Percentiles rank a stretch among this genome's conserved stretches.
Evolutionary conservation across 2,329 filamentous ascomycete genomes (phyloP).

Genomic region (Blumeria graminis): DNA sequence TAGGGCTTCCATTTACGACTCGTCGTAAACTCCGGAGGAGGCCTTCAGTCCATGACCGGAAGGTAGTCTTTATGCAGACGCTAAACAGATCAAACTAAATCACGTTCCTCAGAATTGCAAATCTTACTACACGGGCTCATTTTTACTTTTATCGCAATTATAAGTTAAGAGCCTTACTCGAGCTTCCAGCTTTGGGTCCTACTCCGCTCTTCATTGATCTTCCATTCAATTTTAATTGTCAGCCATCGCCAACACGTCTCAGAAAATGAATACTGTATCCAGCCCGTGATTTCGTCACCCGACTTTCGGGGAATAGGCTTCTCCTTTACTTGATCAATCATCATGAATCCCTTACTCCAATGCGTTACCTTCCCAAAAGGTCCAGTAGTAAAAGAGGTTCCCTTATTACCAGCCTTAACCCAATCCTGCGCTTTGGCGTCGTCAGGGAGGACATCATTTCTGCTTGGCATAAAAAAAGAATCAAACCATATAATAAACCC

Average conservation of each 20-base stretch:
- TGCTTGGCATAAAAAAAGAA: constrained; percentile 56
- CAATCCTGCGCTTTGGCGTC: constrained; percentile 37
- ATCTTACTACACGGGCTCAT: not conserved
- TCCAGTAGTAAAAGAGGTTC: constrained; percentile 72
- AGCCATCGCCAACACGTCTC: constrained; percentile 45
- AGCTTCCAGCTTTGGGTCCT: constrained; percentile 14
- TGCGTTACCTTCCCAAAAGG: constrained; percentile 57
- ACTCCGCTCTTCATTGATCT: constrained; percentile 10
- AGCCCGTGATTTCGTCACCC: constrained; percentile 36
- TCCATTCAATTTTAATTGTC: constrained; percentile 39
- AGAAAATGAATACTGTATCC: constrained; percentile 45
- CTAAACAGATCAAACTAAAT: too few relatives aligned
- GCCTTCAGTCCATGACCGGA: too few relatives aligned
- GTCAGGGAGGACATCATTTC: constrained; percentile 22
- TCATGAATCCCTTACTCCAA: constrained; percentile 66
- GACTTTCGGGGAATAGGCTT: constrained; percentile 23
- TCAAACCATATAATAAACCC: constrained; percentile 89
- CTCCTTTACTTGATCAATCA: constrained; percentile 32
- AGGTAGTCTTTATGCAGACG: too few relatives aligned
- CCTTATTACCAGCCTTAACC: constrained; percentile 28
- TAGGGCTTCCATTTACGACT: too few relatives aligned
- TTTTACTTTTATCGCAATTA: not conserved
- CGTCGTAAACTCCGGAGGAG: too few relatives aligned
- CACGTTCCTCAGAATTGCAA: too few relatives aligned
- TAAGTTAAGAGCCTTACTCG: constrained; percentile 7